Conservation (phyloP, 495 filamentous ascomycete genomes). For the Choiromyces venosus region DNA sequence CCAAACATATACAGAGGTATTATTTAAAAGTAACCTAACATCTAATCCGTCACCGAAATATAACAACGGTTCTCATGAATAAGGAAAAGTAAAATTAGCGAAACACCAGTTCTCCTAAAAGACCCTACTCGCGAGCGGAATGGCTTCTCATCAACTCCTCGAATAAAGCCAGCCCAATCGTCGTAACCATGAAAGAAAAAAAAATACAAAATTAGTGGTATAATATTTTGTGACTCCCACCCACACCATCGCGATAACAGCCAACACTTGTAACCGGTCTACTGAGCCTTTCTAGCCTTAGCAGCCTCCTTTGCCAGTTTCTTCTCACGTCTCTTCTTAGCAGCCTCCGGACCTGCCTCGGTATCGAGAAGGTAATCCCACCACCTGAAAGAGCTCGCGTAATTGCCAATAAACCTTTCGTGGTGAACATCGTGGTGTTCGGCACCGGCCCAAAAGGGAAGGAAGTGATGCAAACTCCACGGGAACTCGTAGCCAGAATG, state of each 20-base stretch:
- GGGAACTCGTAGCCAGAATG: constrained; percentile 98
- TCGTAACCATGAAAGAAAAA: neutral
- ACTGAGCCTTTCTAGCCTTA: constrained; percentile 37
- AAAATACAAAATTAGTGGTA: neutral
- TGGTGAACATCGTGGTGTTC: constrained; percentile 96
- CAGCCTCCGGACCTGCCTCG: constrained; percentile 80
- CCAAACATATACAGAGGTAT: neutral
- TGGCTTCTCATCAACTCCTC: neutral
- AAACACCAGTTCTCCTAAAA: neutral
- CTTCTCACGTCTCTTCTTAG: constrained; percentile 74
- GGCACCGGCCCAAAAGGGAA: constrained; percentile 97
- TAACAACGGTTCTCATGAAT: neutral
- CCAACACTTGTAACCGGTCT: constrained; percentile 5
- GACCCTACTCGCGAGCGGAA: neutral
- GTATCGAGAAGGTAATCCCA: constrained; percentile 95
- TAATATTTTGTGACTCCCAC: neutral
- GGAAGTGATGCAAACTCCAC: constrained; percentile 88
- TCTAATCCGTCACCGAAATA: neutral
- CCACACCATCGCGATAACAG: neutral
- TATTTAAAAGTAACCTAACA: neutral
- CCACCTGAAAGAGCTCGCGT: constrained; percentile 96
- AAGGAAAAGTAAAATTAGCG: neutral
- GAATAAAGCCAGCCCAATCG: neutral
- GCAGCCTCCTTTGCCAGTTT: constrained; percentile 58
- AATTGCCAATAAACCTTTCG: constrained; percentile 96